These are phyloP conservation scores for Dendrobium huoshanense DNA, from an alignment of 106 monocot species.

Conservation along the genomic window DNA sequence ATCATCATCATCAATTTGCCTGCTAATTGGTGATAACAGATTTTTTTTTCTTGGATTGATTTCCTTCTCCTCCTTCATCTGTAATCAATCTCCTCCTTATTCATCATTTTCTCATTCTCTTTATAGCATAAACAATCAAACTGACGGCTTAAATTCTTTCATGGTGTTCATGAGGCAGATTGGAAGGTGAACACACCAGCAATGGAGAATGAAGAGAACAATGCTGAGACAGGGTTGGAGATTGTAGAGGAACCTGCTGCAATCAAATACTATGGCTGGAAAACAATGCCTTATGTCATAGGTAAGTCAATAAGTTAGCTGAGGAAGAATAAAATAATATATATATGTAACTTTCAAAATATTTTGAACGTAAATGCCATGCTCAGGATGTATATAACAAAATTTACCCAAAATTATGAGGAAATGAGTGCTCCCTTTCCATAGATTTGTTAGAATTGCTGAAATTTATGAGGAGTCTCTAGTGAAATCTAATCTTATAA, in stretches of 20 bases:
- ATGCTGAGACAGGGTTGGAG: not conserved
- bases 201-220: constrained; percentile 3
- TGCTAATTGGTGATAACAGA: too few relatives aligned
- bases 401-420: too few relatives aligned
- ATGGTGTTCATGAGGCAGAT: not conserved
- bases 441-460: too few relatives aligned
- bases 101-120: too few relatives aligned
- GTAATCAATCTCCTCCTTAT: not conserved
- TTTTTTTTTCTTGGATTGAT: not conserved
- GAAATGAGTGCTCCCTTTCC: too few relatives aligned
- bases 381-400: too few relatives aligned
- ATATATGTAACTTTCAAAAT: too few relatives aligned
- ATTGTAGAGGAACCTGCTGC: not conserved
- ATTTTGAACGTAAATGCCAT: not conserved
- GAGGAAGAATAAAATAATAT: not conserved
- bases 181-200: not conserved
- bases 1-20: not conserved
- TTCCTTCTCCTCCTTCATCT: not conserved
- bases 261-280: constrained; percentile 9
- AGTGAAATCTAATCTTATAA: too few relatives aligned
- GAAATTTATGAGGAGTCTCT: too few relatives aligned
- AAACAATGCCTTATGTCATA: constrained; percentile 3
- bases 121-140: too few relatives aligned
- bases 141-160: not conserved
- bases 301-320: not conserved